phyloP scores from a whole-genome alignment of 2,329 filamentous ascomycete genomes.

The Verticillium nonalfalfae region DNA sequence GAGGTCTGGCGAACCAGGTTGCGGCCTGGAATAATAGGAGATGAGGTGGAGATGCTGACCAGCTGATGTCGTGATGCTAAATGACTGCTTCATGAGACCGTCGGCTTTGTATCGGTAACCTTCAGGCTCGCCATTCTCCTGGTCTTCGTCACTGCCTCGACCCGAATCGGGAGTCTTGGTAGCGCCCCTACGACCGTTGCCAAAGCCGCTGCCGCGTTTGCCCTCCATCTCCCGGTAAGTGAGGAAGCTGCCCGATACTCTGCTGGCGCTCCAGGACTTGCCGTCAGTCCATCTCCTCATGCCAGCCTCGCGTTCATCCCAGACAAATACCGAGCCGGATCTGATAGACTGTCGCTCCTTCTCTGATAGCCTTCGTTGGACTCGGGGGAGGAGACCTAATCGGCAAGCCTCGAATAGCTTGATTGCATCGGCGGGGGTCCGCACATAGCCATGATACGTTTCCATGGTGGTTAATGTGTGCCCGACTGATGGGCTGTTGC shows the following conservation, averaged over 20 bases:
- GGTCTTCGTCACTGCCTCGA: conserved; percentile 77
- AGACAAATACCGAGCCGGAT: conserved; percentile 98
- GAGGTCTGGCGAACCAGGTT: conserved; percentile 65
- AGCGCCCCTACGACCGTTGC: conserved; percentile 47
- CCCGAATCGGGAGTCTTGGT: conserved; percentile 81
- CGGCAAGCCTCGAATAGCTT: conserved; percentile 97
- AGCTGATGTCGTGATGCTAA: conserved; percentile 91
- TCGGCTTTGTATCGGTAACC: conserved; percentile 94
- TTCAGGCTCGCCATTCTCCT: conserved; percentile 77
- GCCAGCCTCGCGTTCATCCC: conserved; percentile 96
- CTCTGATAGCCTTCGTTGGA: conserved; percentile 88
- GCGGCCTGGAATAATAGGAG: conserved; percentile 86
- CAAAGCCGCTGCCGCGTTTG: conserved; percentile 79
- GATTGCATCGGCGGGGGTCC: conserved; percentile 94
- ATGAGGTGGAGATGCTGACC: conserved; percentile 93
- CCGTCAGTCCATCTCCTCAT: conserved; percentile 99
- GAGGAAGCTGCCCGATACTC: conserved; percentile 93
- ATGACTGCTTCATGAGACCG: conserved; percentile 98
- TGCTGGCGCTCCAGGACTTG: conserved; percentile 97
- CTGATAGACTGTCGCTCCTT: conserved; percentile 95
- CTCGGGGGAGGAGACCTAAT: conserved; percentile 79
- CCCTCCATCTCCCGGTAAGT: conserved; percentile 99
- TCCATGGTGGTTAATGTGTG: conserved; percentile 60
- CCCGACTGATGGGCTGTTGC: no score
- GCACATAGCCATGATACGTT: conserved; percentile 91